A percentile compares a stretch with the other conserved stretches of the same genome.
Evolutionary conservation across 768 basidiomycete genomes (phyloP).

Genomic region (Thelephora aurantiotincta): DNA sequence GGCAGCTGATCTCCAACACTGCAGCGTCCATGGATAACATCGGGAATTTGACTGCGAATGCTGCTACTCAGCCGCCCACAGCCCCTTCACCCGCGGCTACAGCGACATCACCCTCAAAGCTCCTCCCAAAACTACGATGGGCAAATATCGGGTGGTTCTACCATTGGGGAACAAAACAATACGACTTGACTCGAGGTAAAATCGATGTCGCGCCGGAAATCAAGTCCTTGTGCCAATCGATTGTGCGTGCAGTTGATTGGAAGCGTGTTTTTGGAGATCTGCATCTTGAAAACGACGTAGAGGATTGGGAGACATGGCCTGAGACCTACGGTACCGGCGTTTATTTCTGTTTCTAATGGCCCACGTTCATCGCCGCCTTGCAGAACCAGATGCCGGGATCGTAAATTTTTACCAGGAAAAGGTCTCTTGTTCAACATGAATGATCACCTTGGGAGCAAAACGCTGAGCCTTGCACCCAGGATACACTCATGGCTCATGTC

Average conservation of each 20-base stretch:
- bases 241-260: slow-evolving; percentile 63
- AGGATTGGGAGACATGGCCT: slow-evolving; percentile 63
- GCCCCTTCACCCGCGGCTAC: slow-evolving; percentile 49
- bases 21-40: slow-evolving; percentile 49
- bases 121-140: slow-evolving; percentile 80
- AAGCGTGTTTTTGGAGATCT: slow-evolving; percentile 33
- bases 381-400: slow-evolving; percentile 93
- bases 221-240: slow-evolving; percentile 40
- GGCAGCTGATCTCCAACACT: slow-evolving; percentile 57
- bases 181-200: slow-evolving; percentile 69
- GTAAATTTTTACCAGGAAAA: slow-evolving; percentile 90
- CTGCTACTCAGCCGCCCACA: slow-evolving; percentile 44
- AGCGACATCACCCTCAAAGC: slow-evolving; percentile 33
- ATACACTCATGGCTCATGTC: slow-evolving; percentile 95
- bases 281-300: slow-evolving; percentile 23
- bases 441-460: neutral
- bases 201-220: slow-evolving; percentile 47
- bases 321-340: slow-evolving; percentile 57
- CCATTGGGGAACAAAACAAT: slow-evolving; percentile 94
- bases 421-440: slow-evolving; percentile 11
- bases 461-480: slow-evolving; percentile 23
- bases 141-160: slow-evolving; percentile 94
- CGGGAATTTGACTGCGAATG: slow-evolving; percentile 23
- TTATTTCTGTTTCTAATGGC: neutral
- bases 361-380: neutral